A percentile compares a stretch with the other conserved stretches of the same genome.
Evolutionary conservation across 148 eudicot species (phyloP).

Genomic region (Suaeda aralocaspica): DNA sequence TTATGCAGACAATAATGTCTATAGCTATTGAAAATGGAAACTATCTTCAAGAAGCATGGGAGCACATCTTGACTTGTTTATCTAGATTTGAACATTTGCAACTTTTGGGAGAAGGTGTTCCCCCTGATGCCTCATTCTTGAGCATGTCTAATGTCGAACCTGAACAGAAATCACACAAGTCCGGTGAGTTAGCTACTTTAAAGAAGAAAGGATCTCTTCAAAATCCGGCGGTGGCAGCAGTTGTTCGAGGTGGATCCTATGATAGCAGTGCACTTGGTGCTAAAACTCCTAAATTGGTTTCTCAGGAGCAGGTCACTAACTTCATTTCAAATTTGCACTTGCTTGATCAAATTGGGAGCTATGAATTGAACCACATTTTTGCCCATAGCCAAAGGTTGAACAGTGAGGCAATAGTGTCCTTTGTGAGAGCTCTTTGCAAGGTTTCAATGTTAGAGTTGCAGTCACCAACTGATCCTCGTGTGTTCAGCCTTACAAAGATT

Average conservation of each 20-base stretch:
- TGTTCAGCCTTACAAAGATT: constrained; percentile 94
- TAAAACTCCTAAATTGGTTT: constrained; percentile 65
- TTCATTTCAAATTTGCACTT: constrained; percentile 90
- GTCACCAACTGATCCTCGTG: constrained; percentile 99
- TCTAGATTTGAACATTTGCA: constrained; percentile 99
- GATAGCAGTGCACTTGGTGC: constrained; percentile 76
- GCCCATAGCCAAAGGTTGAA: constrained; percentile 98
- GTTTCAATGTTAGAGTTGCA: constrained; percentile 97
- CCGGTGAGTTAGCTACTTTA: constrained; percentile 47
- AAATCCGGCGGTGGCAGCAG: constrained; percentile 91
- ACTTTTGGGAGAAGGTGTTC: constrained; percentile 95
- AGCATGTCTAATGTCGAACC: constrained; percentile 54
- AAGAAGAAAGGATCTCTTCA: constrained; percentile 86
- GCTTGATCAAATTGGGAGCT: constrained; percentile 97
- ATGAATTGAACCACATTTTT: constrained; percentile 93
- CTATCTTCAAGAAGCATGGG: constrained; percentile 96
- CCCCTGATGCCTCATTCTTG: constrained; percentile 92
- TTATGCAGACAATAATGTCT: constrained; percentile 73
- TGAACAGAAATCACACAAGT: constrained; percentile 59
- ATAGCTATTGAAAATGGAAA: constrained; percentile 96
- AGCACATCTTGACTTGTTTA: constrained; percentile 89
- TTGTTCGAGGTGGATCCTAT: constrained; percentile 96
- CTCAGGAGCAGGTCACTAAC: constrained; percentile 87
- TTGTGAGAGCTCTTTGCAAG: constrained; percentile 93
- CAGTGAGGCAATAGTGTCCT: constrained; percentile 98